Evolutionary conservation across 2,329 filamentous ascomycete genomes (phyloP), one percentile per base, ranked within the genome.

Genomic region (Monilinia laxa): DNA sequence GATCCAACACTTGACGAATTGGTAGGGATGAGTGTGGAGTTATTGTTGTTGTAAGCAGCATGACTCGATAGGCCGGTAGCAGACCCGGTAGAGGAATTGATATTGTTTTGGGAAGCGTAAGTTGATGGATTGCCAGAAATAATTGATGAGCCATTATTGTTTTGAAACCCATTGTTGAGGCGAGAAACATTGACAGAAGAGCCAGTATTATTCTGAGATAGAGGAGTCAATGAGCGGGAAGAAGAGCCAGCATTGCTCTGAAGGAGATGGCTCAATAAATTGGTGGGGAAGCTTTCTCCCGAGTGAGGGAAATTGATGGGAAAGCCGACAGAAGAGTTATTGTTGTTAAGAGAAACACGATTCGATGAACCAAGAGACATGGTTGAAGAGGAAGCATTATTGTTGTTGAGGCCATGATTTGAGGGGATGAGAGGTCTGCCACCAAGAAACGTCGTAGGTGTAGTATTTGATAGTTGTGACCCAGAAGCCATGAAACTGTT

Each of bases 91-190:
- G 45, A 47, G 20, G 45, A 7, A 51, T 12, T 12, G 28, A 6
- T 35, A n/a, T 23, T 51, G 31, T 51, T 60, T 38, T 49, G 57
- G 23, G 57, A 25, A 18, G 25, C 6, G 28, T 60, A 60, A 25
- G 5, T 23, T 2, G n/a, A 18, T n/a, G n/a, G 45, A 60, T 47
- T 31, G 10, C 28, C n/a, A 38, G 58, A 20, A 4, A 59, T 12
- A 7, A 60, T 45, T 12, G 45, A 38, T 31, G 58, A 20, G 31
- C 31, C 45, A 51, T 35, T 49, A 35, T 51, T 35, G 42, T 31
- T 23, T 49, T 23, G 57, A 35, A 60, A 25, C 10, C 42, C 45
- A 60, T 49, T 51, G 12, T 51, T 60, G 58, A 51, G 49, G 45
- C 12, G n/a, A 20, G 58, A 18, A 38, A 51, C n/a, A 35, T 51